Base-by-base conservation (phyloP, 192 early-diverging fungal genomes). In the Chytriomyces hyalinus region DNA sequence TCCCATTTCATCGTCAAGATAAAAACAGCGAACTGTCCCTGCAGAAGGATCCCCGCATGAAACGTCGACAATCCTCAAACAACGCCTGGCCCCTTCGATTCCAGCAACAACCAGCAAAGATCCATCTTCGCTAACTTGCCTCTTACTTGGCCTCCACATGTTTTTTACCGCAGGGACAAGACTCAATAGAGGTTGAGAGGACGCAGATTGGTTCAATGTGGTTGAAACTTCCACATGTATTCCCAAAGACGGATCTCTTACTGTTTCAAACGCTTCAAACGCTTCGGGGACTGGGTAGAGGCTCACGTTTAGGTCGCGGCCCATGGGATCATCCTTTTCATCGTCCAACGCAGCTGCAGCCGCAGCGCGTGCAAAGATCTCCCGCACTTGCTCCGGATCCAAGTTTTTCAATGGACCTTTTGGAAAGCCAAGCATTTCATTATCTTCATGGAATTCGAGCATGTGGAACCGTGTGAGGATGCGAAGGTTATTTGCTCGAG, bases 1-100 rank as follows among this genome's bases (percentile, higher is more conserved):
- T 10, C 49, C 63, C 22, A 36, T 65, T n/a, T 65, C 73, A 66
- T 75, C 73, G 20, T 75, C 73, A 5, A 75, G 64, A 53, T 65
- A 75, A 65, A 75, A 64, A 6, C 51, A 61, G 20, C 45, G 71
- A 8, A 73, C 71, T 6, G 62, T 17, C 9, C 64, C 47, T 36
- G 10, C 6, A n/a, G 49, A 45, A 45, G 47, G 6, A 62, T 53
- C 64, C 22, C 73, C 64, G n/a, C n/a, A 8, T 11, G 73, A 13
- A 8, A 75, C 61, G 65, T 75, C 73, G 2, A 75, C 62, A 49
- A 75, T 44, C 48, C 73, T 45, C 49, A 75, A 62, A 22, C 61
- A 65, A 44, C 73, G 73, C 6, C 73, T 9, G 9, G 28, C 15
- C 22, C 73, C 73, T 50, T 75, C 73, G 24, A 75, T 28, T 7